Conservation (phyloP, 345 rosid species). For the Pseudoturritis turrita region DNA sequence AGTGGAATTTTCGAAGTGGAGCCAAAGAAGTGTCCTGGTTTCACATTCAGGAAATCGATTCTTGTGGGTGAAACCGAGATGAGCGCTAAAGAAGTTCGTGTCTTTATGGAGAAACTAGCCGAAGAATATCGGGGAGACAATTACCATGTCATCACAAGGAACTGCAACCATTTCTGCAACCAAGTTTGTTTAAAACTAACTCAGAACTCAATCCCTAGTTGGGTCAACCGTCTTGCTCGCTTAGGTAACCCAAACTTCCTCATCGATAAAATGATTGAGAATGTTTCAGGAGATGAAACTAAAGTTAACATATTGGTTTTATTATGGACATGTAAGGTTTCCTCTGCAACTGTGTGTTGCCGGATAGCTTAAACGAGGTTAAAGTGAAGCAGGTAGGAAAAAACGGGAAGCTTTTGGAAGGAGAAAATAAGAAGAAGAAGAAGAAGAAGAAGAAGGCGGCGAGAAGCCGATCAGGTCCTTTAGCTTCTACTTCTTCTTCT, state of each 20-base stretch:
- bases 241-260: slow-evolving; percentile 47
- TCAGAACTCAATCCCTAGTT: slow-evolving; percentile 69
- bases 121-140: slow-evolving; percentile 64
- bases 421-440: slow-evolving; percentile 55
- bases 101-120: slow-evolving; percentile 71
- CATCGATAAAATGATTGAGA: neutral
- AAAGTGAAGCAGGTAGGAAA: slow-evolving; percentile 50
- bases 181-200: slow-evolving; percentile 64
- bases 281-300: neutral
- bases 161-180: slow-evolving; percentile 95
- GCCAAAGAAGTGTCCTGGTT: slow-evolving; percentile 85
- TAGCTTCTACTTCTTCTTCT: neutral
- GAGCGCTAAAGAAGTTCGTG: slow-evolving; percentile 62
- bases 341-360: slow-evolving; percentile 88
- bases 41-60: slow-evolving; percentile 81
- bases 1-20: slow-evolving; percentile 93
- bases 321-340: slow-evolving; percentile 45
- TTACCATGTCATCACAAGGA: slow-evolving; percentile 84
- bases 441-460: slow-evolving; percentile 17
- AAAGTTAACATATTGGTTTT: neutral
- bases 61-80: slow-evolving; percentile 87
- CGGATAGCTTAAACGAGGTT: slow-evolving; percentile 65
- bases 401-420: slow-evolving; percentile 32
- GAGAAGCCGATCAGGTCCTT: slow-evolving; percentile 25
- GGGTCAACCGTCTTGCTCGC: slow-evolving; percentile 98